Conservation (phyloP, 805 yeast species). For the Saccharomycopsis fibuligera region DNA sequence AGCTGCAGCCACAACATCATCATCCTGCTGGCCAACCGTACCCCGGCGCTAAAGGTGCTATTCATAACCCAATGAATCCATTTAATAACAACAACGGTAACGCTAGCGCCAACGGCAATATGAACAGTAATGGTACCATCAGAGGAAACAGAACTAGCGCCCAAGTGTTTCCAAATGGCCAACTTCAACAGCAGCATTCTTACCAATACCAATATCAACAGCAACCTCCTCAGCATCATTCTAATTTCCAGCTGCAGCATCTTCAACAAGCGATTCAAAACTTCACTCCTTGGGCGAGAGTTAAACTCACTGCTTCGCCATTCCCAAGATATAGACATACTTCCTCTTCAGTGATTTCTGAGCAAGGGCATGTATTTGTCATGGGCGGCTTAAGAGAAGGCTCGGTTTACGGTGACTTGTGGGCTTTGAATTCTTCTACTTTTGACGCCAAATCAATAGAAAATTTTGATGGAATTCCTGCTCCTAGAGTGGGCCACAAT, state of each 20-base stretch:
- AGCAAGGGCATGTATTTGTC: conserved; percentile 72
- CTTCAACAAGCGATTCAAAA: conserved; percentile 14
- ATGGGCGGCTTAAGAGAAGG: conserved; percentile 96
- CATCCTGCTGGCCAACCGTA: not conserved
- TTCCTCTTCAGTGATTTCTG: conserved; percentile 68
- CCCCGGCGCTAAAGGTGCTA: not conserved
- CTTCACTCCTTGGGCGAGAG: conserved; percentile 60
- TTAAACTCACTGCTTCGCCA: conserved; percentile 66
- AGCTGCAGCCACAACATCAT: not conserved
- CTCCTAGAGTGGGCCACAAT: conserved; percentile 96
- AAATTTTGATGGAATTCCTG: conserved; percentile 75
- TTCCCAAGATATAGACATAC: conserved; percentile 95
- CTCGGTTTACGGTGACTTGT: conserved; percentile 89
- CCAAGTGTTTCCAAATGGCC: not conserved
- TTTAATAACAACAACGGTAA: no score
- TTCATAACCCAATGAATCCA: not conserved
- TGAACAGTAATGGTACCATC: no score
- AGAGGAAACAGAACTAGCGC: not conserved
- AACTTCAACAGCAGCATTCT: conserved; percentile 6
- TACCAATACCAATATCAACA: conserved; percentile 22
- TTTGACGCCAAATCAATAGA: conserved; percentile 49
- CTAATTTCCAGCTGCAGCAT: conserved; percentile 26
- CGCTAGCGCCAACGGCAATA: not conserved
- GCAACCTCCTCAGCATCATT: conserved; percentile 5
- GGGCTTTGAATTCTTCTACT: conserved; percentile 46